Evolutionary conservation across 1,284 basidiomycete genomes (phyloP).

Genomic region (Heterobasidion occidentale): DNA sequence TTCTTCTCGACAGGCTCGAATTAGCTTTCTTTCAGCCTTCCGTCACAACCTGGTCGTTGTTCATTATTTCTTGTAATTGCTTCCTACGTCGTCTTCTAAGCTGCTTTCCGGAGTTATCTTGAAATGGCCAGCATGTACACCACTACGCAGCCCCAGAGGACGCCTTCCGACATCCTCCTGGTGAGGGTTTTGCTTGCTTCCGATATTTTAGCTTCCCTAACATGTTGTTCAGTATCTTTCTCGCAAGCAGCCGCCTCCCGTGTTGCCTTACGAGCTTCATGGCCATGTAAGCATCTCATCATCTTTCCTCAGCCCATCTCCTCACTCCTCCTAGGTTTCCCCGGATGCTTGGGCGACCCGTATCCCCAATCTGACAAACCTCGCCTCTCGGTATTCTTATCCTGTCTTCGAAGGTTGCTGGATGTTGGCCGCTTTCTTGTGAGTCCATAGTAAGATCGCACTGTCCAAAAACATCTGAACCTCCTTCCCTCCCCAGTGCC

Average conservation of each 20-base stretch:
- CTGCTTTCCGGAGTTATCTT: background rate
- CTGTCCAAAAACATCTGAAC: background rate
- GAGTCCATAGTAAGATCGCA: slow-evolving; percentile 10
- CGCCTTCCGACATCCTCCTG: background rate
- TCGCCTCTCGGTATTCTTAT: slow-evolving; percentile 35
- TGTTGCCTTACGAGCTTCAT: slow-evolving; percentile 21
- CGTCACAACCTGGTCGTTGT: background rate
- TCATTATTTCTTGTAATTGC: background rate
- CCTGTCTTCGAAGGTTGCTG: slow-evolving; percentile 40
- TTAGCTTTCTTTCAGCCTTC: background rate
- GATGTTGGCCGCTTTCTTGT: slow-evolving; percentile 33
- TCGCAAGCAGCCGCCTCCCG: slow-evolving; percentile 14
- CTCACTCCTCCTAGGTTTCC: slow-evolving; percentile 25
- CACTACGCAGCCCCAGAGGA: background rate
- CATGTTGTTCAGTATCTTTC: slow-evolving; percentile 16
- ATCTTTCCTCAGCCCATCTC: background rate
- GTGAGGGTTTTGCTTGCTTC: background rate
- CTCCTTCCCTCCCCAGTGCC: slow-evolving; percentile 20
- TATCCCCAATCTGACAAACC: slow-evolving; percentile 28
- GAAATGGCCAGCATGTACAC: background rate
- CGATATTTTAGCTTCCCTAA: background rate
- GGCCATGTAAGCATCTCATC: slow-evolving; percentile 16
- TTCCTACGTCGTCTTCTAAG: background rate
- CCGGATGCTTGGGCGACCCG: slow-evolving; percentile 38
- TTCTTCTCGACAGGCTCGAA: background rate